Evolutionary conservation across 805 yeast genomes (phyloP).

Genomic region (Pichia deserticola): DNA sequence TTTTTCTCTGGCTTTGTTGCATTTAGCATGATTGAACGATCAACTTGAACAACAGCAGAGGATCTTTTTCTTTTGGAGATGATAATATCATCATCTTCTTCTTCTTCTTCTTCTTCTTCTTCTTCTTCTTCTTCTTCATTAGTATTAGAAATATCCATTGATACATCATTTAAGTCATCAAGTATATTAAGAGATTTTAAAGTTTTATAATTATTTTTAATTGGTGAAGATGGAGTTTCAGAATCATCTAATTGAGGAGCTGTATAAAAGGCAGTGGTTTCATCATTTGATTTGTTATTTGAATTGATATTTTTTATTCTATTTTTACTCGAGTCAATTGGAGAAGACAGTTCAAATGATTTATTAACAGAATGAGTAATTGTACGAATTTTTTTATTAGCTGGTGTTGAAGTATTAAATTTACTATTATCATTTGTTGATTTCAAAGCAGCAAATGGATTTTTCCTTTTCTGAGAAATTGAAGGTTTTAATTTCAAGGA

Average conservation of each 20-base stretch:
- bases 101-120: constrained; percentile 21
- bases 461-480: constrained; percentile 14
- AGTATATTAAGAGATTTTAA: constrained; percentile 5
- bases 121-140: constrained; percentile 2
- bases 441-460: constrained; percentile 25
- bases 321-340: constrained; percentile 15
- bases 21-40: constrained; percentile 35
- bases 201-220: constrained; percentile 6
- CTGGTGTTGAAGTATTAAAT: constrained; percentile 7
- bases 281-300: constrained; percentile 6
- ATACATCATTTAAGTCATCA: constrained; percentile 8
- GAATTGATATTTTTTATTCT: constrained; percentile 17
- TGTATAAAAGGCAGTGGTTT: constrained; percentile 13
- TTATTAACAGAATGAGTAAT: constrained; percentile 18
- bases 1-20: constrained; percentile 20
- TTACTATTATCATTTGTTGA: constrained; percentile 6
- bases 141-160: constrained; percentile 3
- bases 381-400: constrained; percentile 23
- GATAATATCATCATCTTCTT: constrained; percentile 50
- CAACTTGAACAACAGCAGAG: constrained; percentile 33
- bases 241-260: constrained; percentile 19
- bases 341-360: constrained; percentile 16
- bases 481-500: constrained; percentile 17
- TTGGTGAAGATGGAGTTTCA: constrained; percentile 29
- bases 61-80: constrained; percentile 48